Evolutionary conservation across 2,329 filamentous ascomycete genomes (phyloP), one percentile per base, ranked within the genome.

Genomic region (Verticillium albo-atrum): DNA sequence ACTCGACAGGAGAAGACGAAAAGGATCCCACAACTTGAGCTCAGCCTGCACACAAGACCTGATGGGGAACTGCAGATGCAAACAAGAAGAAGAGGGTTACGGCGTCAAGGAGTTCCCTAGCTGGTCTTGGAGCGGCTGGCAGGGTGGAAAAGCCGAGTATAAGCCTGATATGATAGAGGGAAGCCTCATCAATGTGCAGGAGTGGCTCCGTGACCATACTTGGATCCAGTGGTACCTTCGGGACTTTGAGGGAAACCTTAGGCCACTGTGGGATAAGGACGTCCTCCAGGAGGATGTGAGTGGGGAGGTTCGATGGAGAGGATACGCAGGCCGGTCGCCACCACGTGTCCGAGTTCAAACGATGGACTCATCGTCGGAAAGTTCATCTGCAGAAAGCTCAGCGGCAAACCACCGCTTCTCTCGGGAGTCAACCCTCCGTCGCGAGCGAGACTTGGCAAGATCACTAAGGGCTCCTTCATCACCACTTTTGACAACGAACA

Each of bases 41-140:
- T 32, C 30, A 6, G 30, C 30, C 30, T 37, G 34, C 17, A 15
- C 34, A 5, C 34, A 37, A 17, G 14, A 37, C 34, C 6, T 15
- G 14, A 37, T 15, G 34, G 17, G 14, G 17, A 37, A 37, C 14
- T 37, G 34, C 15, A 17, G 17, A 5, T 37, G 34, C 34, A 37
- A 37, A 37, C 34, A 37, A 3, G 34, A 37, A 37, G 34, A 37
- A 17, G 34, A 37, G 34, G 34, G 34, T 15, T 37, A 37, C 17
- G 34, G 34, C 6, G 14, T 6, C 12, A 37, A 3, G 10, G 17
- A 68, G 28, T 72, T 74, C 35, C 72, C 73, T 2, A 73, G 65
- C 50, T 75, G 73, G 73, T 70, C 70, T 2, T 75, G 72, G 73
- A 65, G 64, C 42, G 72, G 72, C 1, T 75, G 72, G 72, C 34